Base-by-base conservation (phyloP, 2,329 filamentous ascomycete species). In the Byssothecium circinans region DNA sequence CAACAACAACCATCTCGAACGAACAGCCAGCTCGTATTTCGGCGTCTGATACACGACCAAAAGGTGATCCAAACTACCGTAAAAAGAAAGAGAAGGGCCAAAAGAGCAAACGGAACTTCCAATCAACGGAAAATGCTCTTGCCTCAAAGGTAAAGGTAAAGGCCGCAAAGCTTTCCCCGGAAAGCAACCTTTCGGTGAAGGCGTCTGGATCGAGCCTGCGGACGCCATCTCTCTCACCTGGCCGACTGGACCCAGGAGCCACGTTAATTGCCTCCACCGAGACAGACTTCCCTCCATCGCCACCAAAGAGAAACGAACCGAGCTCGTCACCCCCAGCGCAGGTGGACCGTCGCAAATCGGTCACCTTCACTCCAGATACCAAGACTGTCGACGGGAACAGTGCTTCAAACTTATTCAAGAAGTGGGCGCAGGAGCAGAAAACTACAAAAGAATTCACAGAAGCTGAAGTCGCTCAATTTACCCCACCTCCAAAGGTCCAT, bases 331-430 rank as follows among this genome's bases (percentile, higher is more conserved):
- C 67, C 18, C 41, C 41, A 25, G 53, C 65, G 23, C 48, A 47
- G 20, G 53, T 56, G 11, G 61, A 62, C 30, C 62, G 62, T 32
- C 73, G 73, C 52, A 86, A 86, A 64, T 83, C 81, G 3, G 84
- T 88, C 8, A 80, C 82, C 1, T 87, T 88, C 62, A 81, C 83
- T 1, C 75, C 80, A 7, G 83, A 85, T 41, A 84, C 82, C 2
- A 86, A 87, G 62, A 71, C 67, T 6, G 68, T 77, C 37, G 82
- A 86, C 64, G 81, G 79, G 17, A 75, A 78, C 50, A 81, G 75
- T 45, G 75, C 75, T 40, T 75, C 78, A 48, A 71, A 76, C 39
- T 67, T 80, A 30, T 81, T 79, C 68, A 76, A 77, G 52, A 69
- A 75, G 47, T 82, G 78, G 78, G 71, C 61, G 11, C 53, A 58